Conservation (phyloP, 768 basidiomycete species). For the Trametes sanguinea region DNA sequence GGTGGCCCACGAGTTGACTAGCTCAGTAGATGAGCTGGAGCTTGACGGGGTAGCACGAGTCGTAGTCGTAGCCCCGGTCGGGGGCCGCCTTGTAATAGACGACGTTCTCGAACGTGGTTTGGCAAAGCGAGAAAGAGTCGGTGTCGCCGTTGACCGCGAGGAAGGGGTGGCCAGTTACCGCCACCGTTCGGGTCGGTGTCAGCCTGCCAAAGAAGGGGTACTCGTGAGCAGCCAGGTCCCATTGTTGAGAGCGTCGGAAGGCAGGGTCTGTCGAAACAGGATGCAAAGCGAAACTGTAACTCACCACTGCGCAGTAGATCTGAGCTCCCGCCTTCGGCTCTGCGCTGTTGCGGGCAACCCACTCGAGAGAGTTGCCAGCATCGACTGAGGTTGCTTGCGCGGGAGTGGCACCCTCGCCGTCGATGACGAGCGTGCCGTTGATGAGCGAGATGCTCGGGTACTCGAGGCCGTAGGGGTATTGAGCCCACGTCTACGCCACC, state of each 20-base stretch:
- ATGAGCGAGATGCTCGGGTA: constrained; percentile 44
- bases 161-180: constrained; percentile 24
- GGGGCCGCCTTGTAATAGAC: constrained; percentile 27
- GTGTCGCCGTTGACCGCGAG: constrained; percentile 28
- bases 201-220: constrained; percentile 7
- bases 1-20: no score
- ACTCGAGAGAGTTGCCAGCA: constrained; percentile 35
- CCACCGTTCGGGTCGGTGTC: constrained; percentile 25
- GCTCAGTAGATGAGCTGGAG: constrained; percentile 23
- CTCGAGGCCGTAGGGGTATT: constrained; percentile 49
- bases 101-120: constrained; percentile 6
- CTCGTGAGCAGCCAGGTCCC: neutral
- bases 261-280: neutral
- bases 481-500: constrained; percentile 44
- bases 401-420: constrained; percentile 30
- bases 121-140: constrained; percentile 25
- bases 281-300: neutral
- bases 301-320: constrained; percentile 39
- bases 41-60: constrained; percentile 27
- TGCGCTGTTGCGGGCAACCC: constrained; percentile 41
- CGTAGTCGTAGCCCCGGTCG: constrained; percentile 23
- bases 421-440: constrained; percentile 42
- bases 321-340: constrained; percentile 33
- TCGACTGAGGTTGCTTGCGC: constrained; percentile 40
- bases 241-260: no score